Percentiles rank a stretch among this genome's conserved stretches.
Evolutionary conservation across 495 filamentous ascomycete genomes (phyloP).

Genomic region (Annulohypoxylon moriforme): DNA sequence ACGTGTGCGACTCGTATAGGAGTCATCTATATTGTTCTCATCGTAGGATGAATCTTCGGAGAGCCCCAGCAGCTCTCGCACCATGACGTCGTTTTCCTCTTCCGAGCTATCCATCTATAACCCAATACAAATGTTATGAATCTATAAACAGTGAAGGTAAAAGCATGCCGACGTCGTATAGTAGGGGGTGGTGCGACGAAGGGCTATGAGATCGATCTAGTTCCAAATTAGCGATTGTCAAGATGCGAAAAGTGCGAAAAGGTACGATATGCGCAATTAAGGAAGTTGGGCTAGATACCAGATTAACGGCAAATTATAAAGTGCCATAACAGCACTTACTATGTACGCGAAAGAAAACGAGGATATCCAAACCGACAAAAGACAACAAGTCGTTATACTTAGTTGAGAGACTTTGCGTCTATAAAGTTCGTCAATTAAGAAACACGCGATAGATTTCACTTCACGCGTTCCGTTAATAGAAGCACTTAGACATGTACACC

Average conservation of each 20-base stretch:
- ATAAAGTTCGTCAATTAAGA: background rate
- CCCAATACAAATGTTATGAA: background rate
- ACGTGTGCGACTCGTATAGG: background rate
- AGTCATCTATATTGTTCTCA: constrained; percentile 2
- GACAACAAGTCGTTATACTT: background rate
- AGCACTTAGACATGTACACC: constrained; percentile 4
- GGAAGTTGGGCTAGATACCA: background rate
- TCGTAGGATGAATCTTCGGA: background rate
- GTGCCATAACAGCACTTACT: constrained; percentile 2
- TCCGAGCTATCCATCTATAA: background rate
- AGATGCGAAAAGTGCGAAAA: background rate
- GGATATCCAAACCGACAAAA: background rate
- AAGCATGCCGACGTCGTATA: background rate
- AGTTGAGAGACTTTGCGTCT: background rate
- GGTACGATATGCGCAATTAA: background rate
- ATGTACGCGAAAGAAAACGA: background rate
- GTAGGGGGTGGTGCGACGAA: background rate
- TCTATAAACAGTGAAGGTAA: background rate
- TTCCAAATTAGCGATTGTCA: background rate
- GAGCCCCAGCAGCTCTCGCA: background rate
- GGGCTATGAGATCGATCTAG: background rate
- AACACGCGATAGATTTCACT: constrained; percentile 25
- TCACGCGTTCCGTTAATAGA: constrained; percentile 36
- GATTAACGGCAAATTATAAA: background rate
- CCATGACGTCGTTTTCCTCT: constrained; percentile 3